Evolutionary conservation across 2,329 filamentous ascomycete species (phyloP), one percentile per base, ranked within the genome.

Genomic region (Periconia sp.): DNA sequence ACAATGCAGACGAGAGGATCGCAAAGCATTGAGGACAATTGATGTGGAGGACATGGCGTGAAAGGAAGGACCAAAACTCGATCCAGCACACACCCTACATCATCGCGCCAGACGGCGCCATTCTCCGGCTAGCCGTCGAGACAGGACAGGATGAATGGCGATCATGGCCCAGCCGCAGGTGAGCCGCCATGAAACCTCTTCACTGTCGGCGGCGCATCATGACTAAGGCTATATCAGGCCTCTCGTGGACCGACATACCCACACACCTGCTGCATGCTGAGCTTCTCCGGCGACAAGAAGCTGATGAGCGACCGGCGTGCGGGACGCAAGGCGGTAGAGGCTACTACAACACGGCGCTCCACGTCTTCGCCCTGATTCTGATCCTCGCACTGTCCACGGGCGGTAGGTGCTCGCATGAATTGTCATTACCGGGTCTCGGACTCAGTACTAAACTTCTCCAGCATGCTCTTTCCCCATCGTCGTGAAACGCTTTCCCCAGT

Each of bases 331-430:
- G 67, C 17, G 59, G 48, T 11, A 70, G 66, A 39, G 77, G 74
- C 15, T 58, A 64, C 46, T 84, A 84, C 60, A 81, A 83, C 59
- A 78, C 78, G 16, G 68, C 74, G 4, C 64, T 79, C 26, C 81
- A 84, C 63, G 78, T 84, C 41, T 73, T 77, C 54, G 81, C 81
- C n/a, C 66, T 84, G 48, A 63, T 82, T 39, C 68, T 83, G 36
- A 82, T 84, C 46, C 71, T 84, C 39, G 61, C 69, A 8, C 66
- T 83, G 57, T 82, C 79, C 49, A 81, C 78, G 36, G 65, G 76
- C 46, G 77, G 78, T 77, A 55, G 30, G 70, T 59, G 24, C n/a
- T n/a, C 19, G 12, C 17, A 9, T 10, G 7, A 11, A 31, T 11
- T 29, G 16, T 15, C 30, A n/a, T 12, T 19, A 10, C 19, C 15